Evolutionary conservation across 306 rosid species (phyloP).

Genomic region (Quercus gilva): DNA sequence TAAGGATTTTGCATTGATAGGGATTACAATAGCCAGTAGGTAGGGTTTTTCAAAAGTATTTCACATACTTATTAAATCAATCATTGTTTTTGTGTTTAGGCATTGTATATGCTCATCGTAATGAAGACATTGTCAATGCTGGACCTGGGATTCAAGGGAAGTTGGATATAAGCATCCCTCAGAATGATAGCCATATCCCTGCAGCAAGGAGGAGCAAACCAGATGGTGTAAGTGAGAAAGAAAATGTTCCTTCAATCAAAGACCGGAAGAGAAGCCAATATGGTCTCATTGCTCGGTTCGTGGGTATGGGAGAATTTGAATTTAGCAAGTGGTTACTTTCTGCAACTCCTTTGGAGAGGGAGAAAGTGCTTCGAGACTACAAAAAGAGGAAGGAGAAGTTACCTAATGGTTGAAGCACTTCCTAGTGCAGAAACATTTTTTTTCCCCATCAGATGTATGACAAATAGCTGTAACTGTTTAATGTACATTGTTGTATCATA

Average conservation of each 20-base stretch:
- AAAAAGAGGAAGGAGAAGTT: slow-evolving; percentile 52
- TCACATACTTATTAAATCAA: not conserved
- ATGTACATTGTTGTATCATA: not conserved
- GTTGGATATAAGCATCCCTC: slow-evolving; percentile 18
- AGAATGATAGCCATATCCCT: slow-evolving; percentile 27
- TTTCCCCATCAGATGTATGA: not conserved
- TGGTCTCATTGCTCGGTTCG: slow-evolving; percentile 52
- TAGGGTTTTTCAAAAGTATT: not conserved
- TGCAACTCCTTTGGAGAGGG: slow-evolving; percentile 63
- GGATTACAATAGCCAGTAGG: not conserved
- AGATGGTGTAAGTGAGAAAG: slow-evolving; percentile 24
- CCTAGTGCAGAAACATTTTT: not conserved
- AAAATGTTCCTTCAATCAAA: slow-evolving; percentile 29
- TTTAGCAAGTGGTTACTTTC: slow-evolving; percentile 87
- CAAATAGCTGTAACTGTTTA: not conserved
- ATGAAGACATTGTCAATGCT: slow-evolving; percentile 72
- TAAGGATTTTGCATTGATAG: not conserved
- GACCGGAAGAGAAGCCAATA: slow-evolving; percentile 58
- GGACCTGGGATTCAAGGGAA: slow-evolving; percentile 45
- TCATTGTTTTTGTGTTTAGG: slow-evolving; percentile 40
- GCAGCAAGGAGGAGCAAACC: slow-evolving; percentile 27
- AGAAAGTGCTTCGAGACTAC: slow-evolving; percentile 57
- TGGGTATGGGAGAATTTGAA: slow-evolving; percentile 66
- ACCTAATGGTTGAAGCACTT: slow-evolving; percentile 29
- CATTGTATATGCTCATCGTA: slow-evolving; percentile 75